Percentiles rank a stretch among this genome's conserved stretches.
These are phyloP conservation scores for Ceratonia siliqua DNA, from an alignment of 306 rosid genomes.

Conservation along the genomic window DNA sequence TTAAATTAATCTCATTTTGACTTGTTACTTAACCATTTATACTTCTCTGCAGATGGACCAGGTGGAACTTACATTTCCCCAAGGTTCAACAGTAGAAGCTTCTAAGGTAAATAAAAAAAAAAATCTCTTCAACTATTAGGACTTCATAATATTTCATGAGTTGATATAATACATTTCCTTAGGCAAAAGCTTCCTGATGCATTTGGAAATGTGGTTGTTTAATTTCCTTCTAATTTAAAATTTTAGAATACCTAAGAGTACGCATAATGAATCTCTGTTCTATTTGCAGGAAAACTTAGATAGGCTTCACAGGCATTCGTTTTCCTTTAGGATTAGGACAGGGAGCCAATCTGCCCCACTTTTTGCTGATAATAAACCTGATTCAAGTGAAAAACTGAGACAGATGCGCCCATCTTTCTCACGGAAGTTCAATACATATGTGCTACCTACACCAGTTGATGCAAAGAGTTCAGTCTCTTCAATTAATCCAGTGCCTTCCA, in stretches of 20 bases:
- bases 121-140: conserved; percentile 7
- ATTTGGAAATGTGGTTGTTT: conserved; percentile 11
- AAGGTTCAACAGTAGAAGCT: conserved; percentile 51
- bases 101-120: conserved; percentile 47
- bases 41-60: conserved; percentile 60
- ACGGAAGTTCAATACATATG: conserved; percentile 75
- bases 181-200: neutral
- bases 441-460: conserved; percentile 83
- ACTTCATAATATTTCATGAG: neutral
- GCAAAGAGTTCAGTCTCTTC: conserved; percentile 53
- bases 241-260: conserved; percentile 4
- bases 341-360: conserved; percentile 96
- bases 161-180: neutral
- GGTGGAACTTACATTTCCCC: conserved; percentile 62
- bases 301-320: conserved; percentile 52
- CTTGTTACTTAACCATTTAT: conserved; percentile 20
- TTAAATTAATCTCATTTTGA: conserved; percentile 24
- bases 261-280: conserved; percentile 15
- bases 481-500: conserved; percentile 43
- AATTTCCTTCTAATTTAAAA: conserved; percentile 21
- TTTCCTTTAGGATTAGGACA: conserved; percentile 52
- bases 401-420: conserved; percentile 72
- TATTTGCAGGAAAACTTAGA: conserved; percentile 67
- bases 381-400: conserved; percentile 63
- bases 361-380: conserved; percentile 61